Percentiles rank a stretch among this genome's conserved stretches.
Conservation (phyloP, 148 eudicot species). For the Arbutus unedo region DNA sequence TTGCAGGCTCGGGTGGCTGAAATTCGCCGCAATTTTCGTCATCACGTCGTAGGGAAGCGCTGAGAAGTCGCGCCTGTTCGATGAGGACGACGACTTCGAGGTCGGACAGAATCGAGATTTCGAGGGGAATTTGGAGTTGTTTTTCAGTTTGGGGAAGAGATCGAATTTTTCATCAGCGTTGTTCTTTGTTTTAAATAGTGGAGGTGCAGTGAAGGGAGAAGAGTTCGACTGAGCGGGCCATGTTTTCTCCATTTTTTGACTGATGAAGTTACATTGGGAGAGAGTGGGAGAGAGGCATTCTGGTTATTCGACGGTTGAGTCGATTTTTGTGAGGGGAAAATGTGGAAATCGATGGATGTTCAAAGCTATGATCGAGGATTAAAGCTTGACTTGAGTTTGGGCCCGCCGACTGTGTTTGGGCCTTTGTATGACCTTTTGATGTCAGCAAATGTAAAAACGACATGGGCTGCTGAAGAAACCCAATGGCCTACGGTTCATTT, state of each 20-base stretch:
- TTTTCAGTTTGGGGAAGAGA: not conserved
- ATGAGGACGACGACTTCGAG: not conserved
- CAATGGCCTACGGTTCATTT: not conserved
- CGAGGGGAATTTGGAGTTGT: slow-evolving; percentile 9
- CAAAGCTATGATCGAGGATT: too few species aligned
- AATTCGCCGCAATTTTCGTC: slow-evolving; percentile 46
- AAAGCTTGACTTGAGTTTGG: too few species aligned
- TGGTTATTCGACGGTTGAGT: not conserved
- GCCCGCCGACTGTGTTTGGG: not conserved
- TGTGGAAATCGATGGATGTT: not conserved
- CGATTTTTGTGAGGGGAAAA: not conserved
- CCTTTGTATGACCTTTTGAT: not conserved
- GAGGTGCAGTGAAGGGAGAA: slow-evolving; percentile 43
- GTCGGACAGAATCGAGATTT: slow-evolving; percentile 4
- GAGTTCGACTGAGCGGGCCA: slow-evolving; percentile 51
- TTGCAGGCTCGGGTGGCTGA: slow-evolving; percentile 40
- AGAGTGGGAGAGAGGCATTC: not conserved
- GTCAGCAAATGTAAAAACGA: not conserved
- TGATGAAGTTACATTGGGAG: not conserved
- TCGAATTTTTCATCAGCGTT: not conserved
- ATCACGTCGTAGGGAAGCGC: slow-evolving; percentile 60
- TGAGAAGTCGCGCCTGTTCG: slow-evolving; percentile 32
- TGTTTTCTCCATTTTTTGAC: slow-evolving; percentile 28
- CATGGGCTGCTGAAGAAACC: not conserved
- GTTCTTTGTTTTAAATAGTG: slow-evolving; percentile 17